These are phyloP conservation scores for Ganoderma lingzhi DNA, from an alignment of 1,284 basidiomycete genomes.

Conservation along the genomic window DNA sequence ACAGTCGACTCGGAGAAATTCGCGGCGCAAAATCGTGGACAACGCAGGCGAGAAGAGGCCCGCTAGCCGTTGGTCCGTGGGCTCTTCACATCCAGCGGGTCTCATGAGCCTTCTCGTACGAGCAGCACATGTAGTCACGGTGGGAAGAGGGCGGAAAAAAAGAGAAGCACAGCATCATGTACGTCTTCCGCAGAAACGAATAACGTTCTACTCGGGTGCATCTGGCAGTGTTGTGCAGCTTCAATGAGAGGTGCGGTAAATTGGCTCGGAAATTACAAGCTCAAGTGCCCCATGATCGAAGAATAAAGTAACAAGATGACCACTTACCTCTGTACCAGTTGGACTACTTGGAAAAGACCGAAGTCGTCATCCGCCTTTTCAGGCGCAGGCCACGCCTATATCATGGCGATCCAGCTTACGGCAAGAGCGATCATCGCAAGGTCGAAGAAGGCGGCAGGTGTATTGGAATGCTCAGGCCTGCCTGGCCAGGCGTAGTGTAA, in stretches of 20 bases:
- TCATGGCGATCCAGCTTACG: neutral
- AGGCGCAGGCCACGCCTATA: neutral
- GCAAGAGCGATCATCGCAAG: conserved; percentile 17
- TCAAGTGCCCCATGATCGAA: conserved; percentile 9
- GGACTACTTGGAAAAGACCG: too few species aligned
- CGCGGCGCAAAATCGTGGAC: neutral
- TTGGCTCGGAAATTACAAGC: conserved; percentile 19
- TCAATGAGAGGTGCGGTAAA: neutral
- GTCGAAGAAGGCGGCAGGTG: neutral
- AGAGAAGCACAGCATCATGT: conserved; percentile 2
- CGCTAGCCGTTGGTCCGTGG: neutral
- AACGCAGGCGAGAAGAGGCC: neutral
- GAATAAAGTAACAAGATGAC: too few species aligned
- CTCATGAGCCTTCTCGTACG: conserved; percentile 9
- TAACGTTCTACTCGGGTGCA: neutral
- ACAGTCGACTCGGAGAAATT: conserved; percentile 8
- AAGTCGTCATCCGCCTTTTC: neutral
- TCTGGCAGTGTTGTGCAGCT: neutral
- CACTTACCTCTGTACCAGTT: conserved; percentile 7
- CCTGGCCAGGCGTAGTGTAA: neutral
- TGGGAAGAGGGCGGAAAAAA: conserved; percentile 10
- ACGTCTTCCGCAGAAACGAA: neutral
- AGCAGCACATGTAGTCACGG: conserved; percentile 11
- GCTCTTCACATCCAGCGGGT: neutral
- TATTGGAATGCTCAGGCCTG: neutral